Evolutionary conservation across 2,329 filamentous ascomycete genomes (phyloP), one percentile per base, ranked within the genome.

Genomic region (Colletotrichum spinosum): DNA sequence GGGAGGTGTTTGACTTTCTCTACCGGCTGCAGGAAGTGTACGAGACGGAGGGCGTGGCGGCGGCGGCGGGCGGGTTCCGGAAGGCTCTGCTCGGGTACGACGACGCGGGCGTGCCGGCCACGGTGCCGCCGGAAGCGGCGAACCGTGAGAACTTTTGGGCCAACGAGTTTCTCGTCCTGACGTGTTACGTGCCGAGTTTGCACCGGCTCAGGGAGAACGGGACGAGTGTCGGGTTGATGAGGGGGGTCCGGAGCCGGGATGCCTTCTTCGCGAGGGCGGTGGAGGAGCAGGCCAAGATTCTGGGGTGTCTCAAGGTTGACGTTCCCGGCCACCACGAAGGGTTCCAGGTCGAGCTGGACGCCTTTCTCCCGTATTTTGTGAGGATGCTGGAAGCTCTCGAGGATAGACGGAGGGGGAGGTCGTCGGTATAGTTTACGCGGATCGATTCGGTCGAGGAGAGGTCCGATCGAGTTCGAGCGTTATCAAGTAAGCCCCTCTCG

Each of bases 301-400:
- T 77, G 53, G 71, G 46, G 0, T 77, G 75, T 60, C 69, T 70
- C 15, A 55, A 42, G 7, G 38, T 67, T n/a, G 51, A 69, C 15
- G 71, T 77, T 8, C 73, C 75, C 13, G 74, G 74, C 2, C 71
- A 74, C 56, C 75, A 77, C 55, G 70, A 73, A 54, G 73, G 72
- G 4, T 77, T 75, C 62, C 72, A 76, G 55, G 67, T 69, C 11
- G 71, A 76, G 69, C 66, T 68, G 33, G 69, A 73, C 25, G 67
- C 58, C 9, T 77, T 77, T 38, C 39, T 72, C 9, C 72, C 72
- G 6, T 52, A 48, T 17, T 70, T 77, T 34, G 41, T 73, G 34
- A 57, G 69, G 2, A 70, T 75, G 69, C 51, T 76, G 37, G 68
- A 71, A 67, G 70, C 53, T 46, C 68, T 58, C 58, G 72, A 69